Evolutionary conservation across 176 grass and related monocot species (phyloP).

Genomic region (Oryza glaberrima): DNA sequence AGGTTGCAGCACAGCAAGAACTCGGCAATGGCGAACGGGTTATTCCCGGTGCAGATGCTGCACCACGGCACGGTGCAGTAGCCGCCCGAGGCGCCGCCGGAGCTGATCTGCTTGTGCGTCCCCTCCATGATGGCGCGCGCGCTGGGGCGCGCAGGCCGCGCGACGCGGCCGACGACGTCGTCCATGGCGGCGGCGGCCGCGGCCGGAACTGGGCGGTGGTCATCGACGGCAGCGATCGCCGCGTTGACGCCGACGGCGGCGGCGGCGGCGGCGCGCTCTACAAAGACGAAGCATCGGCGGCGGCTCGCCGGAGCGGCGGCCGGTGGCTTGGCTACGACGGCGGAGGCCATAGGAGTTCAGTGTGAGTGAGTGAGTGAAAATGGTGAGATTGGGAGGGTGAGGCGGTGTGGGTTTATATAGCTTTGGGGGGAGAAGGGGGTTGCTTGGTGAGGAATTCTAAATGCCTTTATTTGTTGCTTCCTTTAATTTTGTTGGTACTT

Average conservation of each 20-base stretch:
- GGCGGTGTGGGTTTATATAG: constrained; percentile 14
- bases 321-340: background rate
- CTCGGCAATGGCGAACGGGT: constrained; percentile 16
- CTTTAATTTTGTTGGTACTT: background rate
- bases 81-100: background rate
- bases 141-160: background rate
- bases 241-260: constrained; percentile 49
- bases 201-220: background rate
- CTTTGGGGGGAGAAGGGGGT: background rate
- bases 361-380: background rate
- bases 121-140: constrained; percentile 23
- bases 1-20: constrained; percentile 44
- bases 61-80: background rate
- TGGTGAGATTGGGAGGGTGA: background rate
- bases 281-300: background rate
- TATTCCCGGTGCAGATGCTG: background rate
- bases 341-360: background rate
- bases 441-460: background rate
- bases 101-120: background rate
- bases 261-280: background rate
- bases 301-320: background rate
- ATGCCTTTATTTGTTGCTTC: background rate
- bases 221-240: constrained; percentile 23
- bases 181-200: background rate
- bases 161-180: background rate